phyloP scores from a whole-genome alignment of 306 rosid genomes.

The Pterocarpus macrocarpus region DNA sequence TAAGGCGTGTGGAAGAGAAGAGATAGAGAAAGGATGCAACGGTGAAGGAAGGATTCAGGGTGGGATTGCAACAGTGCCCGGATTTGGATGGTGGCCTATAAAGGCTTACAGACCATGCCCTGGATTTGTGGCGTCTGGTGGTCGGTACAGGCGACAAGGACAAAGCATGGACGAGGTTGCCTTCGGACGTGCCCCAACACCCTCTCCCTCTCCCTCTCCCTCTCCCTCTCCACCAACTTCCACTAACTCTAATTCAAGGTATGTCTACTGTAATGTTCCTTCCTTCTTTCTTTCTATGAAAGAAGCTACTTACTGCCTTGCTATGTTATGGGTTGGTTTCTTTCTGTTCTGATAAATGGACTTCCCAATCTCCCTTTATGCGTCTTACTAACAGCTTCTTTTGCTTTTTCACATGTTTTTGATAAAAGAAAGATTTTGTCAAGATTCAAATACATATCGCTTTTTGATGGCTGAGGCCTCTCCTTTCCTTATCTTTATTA shows the following conservation, averaged over 20 bases:
- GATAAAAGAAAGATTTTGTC: too few species aligned
- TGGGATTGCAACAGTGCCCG: slow-evolving; percentile 92
- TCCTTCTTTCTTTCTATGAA: not conserved
- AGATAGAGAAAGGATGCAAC: slow-evolving; percentile 87
- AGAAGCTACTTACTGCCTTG: not conserved
- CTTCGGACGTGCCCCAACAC: slow-evolving; percentile 65
- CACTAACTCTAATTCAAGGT: slow-evolving; percentile 56
- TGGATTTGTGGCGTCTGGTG: slow-evolving; percentile 85
- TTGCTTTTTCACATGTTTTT: too few species aligned
- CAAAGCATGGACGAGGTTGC: slow-evolving; percentile 97
- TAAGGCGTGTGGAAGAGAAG: slow-evolving; percentile 85
- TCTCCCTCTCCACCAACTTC: slow-evolving; percentile 42
- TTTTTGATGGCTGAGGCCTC: not conserved
- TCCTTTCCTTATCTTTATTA: not conserved
- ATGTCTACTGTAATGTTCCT: not conserved
- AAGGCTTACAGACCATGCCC: slow-evolving; percentile 98
- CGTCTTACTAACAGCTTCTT: not conserved
- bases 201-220: slow-evolving; percentile 49
- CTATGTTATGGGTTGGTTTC: not conserved
- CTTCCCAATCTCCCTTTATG: not conserved
- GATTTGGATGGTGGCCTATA: slow-evolving; percentile 99
- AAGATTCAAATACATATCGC: not conserved
- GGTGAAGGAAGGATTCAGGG: slow-evolving; percentile 98
- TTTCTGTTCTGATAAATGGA: slow-evolving; percentile 12
- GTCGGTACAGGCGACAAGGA: slow-evolving; percentile 81